Conservation (phyloP, 192 early-diverging fungal species). For the Gonapodya prolifera region DNA sequence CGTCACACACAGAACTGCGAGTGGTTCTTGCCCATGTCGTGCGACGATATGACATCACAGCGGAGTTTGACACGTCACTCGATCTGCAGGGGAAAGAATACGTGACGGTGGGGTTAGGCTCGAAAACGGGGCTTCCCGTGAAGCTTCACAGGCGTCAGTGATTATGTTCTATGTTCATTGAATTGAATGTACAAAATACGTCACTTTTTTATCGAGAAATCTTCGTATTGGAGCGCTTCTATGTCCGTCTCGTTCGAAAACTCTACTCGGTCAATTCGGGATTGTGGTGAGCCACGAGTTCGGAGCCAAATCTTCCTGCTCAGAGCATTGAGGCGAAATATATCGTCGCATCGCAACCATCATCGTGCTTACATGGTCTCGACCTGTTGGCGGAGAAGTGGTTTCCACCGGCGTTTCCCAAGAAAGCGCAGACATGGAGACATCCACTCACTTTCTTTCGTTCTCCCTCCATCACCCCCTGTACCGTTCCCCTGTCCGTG, state of each 20-base stretch:
- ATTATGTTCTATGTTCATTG: background rate
- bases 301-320: background rate
- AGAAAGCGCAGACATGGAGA: too few relatives aligned
- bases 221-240: background rate
- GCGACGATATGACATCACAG: background rate
- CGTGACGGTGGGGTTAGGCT: too few relatives aligned
- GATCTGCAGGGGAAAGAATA: too few relatives aligned
- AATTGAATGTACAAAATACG: background rate
- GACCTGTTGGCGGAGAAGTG: too few relatives aligned
- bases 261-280: background rate
- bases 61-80: too few relatives aligned
- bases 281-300: background rate
- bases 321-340: background rate
- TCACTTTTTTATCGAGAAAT: background rate
- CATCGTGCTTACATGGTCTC: too few relatives aligned
- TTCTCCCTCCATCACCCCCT: background rate
- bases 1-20: too few relatives aligned
- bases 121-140: too few relatives aligned
- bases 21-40: background rate
- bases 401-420: too few relatives aligned
- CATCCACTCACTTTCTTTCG: background rate
- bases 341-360: background rate
- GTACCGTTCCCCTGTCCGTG: background rate
- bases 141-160: too few relatives aligned
- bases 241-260: conserved; percentile 2